phyloP scores from a whole-genome alignment of 306 rosid genomes.

The Cucumis melo region DNA sequence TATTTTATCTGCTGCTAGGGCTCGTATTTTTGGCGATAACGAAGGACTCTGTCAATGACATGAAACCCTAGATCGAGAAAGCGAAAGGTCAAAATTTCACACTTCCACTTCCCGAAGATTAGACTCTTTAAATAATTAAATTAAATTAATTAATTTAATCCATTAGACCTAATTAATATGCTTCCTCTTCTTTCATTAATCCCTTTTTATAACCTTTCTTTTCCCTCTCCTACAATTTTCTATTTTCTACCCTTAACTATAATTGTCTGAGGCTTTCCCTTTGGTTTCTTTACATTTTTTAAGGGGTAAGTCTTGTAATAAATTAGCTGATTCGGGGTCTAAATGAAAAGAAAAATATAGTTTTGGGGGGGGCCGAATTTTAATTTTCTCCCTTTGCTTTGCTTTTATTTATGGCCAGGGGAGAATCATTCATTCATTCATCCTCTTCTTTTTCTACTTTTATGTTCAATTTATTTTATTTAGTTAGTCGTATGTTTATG shows the following conservation, averaged over 20 bases:
- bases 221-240: background rate
- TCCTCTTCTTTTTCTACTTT: background rate
- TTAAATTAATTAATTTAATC: background rate
- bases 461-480: background rate
- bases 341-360: background rate
- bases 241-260: background rate
- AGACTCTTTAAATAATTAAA: background rate
- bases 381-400: background rate
- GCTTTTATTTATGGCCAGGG: background rate
- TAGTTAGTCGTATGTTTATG: background rate
- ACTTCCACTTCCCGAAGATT: constrained; percentile 5
- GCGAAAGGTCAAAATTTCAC: constrained; percentile 67
- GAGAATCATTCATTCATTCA: too few species aligned
- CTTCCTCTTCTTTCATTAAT: too few species aligned
- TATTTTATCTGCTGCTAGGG: constrained; percentile 36
- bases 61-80: constrained; percentile 98
- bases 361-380: background rate
- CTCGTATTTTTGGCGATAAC: constrained; percentile 20
- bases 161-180: background rate
- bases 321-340: background rate
- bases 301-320: background rate
- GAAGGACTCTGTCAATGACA: constrained; percentile 26
- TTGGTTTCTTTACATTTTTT: background rate
- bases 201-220: too few species aligned
- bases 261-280: background rate